Evolutionary conservation across 78 protist genomes (phyloP).

Genomic region (Emiliania huxleyi): DNA sequence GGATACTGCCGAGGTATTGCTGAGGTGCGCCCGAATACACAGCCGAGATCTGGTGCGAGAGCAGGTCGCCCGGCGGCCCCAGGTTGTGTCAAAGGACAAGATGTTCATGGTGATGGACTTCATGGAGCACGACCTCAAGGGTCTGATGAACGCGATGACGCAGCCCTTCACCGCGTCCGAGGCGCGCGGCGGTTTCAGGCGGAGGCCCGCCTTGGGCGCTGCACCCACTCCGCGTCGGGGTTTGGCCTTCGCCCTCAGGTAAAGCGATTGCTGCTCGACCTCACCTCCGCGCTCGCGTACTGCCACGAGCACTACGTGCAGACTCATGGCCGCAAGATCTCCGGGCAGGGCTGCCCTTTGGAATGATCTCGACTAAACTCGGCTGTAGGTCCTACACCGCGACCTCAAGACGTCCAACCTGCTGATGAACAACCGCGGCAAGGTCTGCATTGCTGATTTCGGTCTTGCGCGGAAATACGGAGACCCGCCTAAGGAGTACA

Average conservation of each 20-base stretch:
- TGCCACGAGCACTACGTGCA: constrained; percentile 37
- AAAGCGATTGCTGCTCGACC: neutral
- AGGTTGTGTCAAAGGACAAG: neutral
- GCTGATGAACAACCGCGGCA: neutral
- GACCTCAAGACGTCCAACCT: constrained; percentile 42
- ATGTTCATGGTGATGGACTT: constrained; percentile 63
- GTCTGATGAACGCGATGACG: constrained; percentile 30
- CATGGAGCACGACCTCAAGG: constrained; percentile 52
- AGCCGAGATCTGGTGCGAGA: too few species aligned
- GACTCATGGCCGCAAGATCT: too few species aligned
- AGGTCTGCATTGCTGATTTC: constrained; percentile 9
- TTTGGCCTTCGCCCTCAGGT: too few species aligned
- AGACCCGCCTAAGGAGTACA: constrained; percentile 32
- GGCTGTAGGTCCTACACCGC: constrained; percentile 27
- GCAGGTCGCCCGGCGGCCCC: too few species aligned
- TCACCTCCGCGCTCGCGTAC: neutral
- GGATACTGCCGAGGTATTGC: too few species aligned
- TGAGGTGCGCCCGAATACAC: too few species aligned
- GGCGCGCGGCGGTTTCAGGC: too few species aligned
- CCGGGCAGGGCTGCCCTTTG: too few species aligned
- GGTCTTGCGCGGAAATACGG: constrained; percentile 42
- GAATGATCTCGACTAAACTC: too few species aligned
- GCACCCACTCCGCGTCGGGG: neutral
- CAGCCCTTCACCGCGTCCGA: constrained; percentile 30
- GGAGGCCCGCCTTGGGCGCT: neutral